Evolutionary conservation across 345 rosid genomes (phyloP).

Genomic region (Cochlearia excelsa): DNA sequence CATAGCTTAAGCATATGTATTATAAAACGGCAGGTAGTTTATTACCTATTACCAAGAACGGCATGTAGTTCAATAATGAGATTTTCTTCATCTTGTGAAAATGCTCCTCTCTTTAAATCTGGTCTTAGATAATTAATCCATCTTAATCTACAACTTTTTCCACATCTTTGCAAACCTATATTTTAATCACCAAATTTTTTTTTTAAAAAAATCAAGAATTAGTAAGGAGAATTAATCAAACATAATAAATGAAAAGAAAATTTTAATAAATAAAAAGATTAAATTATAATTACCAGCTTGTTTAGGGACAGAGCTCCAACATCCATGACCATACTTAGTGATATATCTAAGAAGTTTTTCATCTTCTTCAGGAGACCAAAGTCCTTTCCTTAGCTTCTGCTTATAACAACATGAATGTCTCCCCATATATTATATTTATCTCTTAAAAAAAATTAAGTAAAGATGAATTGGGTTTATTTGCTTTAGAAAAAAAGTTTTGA

Average conservation of each 20-base stretch:
- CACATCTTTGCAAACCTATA: conserved; percentile 90
- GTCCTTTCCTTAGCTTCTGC: conserved; percentile 97
- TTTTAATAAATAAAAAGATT: neutral
- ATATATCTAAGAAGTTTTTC: conserved; percentile 87
- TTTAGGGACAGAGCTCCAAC: conserved; percentile 99
- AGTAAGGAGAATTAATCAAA: neutral
- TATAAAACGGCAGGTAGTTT: neutral
- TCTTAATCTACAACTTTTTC: conserved; percentile 94
- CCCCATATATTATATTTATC: conserved; percentile 48
- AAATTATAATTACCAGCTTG: conserved; percentile 55
- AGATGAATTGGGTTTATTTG: conserved; percentile 13
- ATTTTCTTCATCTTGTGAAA: conserved; percentile 85
- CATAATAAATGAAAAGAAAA: neutral
- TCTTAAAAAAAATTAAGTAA: neutral
- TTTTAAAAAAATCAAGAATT: conserved; percentile 1
- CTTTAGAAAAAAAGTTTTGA: neutral
- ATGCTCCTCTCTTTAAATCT: conserved; percentile 96
- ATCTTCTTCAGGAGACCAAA: conserved; percentile 99
- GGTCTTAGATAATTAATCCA: conserved; percentile 98
- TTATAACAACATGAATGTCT: conserved; percentile 96
- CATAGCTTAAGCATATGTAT: neutral
- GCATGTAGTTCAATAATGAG: conserved; percentile 90
- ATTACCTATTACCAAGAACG: conserved; percentile 80
- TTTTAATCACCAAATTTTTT: neutral
- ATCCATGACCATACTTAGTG: conserved; percentile 89